These are phyloP conservation scores for Colletotrichum sp. DNA, from an alignment of 2,329 filamentous ascomycete genomes.

Conservation along the genomic window DNA sequence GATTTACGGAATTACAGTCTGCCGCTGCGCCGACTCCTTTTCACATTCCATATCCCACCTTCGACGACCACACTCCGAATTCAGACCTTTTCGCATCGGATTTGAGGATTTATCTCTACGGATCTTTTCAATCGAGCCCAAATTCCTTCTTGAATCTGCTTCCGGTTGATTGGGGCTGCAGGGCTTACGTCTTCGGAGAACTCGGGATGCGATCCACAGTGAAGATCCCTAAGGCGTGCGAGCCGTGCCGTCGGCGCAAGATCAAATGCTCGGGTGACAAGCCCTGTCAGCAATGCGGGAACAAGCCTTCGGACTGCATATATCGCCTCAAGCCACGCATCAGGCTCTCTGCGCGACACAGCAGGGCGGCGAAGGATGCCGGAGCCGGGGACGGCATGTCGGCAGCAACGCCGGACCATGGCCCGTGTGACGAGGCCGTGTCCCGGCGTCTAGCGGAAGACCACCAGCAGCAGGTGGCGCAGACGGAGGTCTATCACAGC, in stretches of 20 bases:
- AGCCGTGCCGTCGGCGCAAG: conserved; percentile 25
- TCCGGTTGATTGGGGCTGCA: neutral
- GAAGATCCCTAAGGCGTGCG: conserved; percentile 26
- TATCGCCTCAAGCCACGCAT: conserved; percentile 23
- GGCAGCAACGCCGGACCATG: neutral
- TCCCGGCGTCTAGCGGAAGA: neutral
- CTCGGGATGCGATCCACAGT: conserved; percentile 4
- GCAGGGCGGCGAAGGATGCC: conserved; percentile 40
- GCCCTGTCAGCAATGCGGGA: conserved; percentile 21
- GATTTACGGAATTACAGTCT: neutral
- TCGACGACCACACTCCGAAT: neutral
- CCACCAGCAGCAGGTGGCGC: conserved; percentile 37
- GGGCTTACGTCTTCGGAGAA: neutral
- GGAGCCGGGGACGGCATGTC: conserved; percentile 1
- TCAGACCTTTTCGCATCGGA: neutral
- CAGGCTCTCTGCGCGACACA: conserved; percentile 29
- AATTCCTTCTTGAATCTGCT: neutral
- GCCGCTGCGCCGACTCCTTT: neutral
- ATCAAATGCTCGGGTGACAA: conserved; percentile 23
- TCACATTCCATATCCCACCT: neutral
- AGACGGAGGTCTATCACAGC: conserved; percentile 27
- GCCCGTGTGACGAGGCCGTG: neutral
- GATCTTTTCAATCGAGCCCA: neutral
- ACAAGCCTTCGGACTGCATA: conserved; percentile 18
- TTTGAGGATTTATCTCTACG: conserved; percentile 1